Conservation (phyloP, 176 grass and related monocot genomes). For the Carex parvula region DNA sequence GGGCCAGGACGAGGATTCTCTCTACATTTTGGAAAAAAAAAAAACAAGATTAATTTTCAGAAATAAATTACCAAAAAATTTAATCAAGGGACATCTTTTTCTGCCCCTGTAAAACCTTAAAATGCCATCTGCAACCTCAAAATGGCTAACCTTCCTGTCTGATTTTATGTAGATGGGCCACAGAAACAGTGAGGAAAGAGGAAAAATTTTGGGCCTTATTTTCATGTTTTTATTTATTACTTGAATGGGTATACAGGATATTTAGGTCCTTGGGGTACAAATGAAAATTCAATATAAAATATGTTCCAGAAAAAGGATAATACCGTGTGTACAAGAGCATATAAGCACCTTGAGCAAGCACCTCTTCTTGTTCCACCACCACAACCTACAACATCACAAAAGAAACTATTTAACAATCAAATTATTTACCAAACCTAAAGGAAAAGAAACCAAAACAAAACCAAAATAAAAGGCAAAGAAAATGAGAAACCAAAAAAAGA, state of each 20-base stretch:
- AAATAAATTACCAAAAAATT: background rate
- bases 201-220: background rate
- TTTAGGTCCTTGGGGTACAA: background rate
- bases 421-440: background rate
- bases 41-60: background rate
- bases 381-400: constrained; percentile 48
- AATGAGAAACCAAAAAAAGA: constrained; percentile 2
- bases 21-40: constrained; percentile 6
- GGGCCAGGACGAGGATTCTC: constrained; percentile 15
- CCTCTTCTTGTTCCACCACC: constrained; percentile 69
- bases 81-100: background rate
- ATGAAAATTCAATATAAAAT: background rate
- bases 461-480: constrained; percentile 11
- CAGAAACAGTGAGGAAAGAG: constrained; percentile 18
- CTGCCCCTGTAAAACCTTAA: background rate
- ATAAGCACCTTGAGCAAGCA: constrained; percentile 95
- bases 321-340: constrained; percentile 97
- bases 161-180: constrained; percentile 10
- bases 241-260: background rate
- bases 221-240: constrained; percentile 4
- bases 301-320: constrained; percentile 25
- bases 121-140: background rate
- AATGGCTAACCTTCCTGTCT: constrained; percentile 3
- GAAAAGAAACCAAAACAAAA: background rate
- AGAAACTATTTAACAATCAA: background rate